Base-by-base conservation (phyloP, 352 stramenopile genomes). In the Globisporangium acanthophoron region DNA sequence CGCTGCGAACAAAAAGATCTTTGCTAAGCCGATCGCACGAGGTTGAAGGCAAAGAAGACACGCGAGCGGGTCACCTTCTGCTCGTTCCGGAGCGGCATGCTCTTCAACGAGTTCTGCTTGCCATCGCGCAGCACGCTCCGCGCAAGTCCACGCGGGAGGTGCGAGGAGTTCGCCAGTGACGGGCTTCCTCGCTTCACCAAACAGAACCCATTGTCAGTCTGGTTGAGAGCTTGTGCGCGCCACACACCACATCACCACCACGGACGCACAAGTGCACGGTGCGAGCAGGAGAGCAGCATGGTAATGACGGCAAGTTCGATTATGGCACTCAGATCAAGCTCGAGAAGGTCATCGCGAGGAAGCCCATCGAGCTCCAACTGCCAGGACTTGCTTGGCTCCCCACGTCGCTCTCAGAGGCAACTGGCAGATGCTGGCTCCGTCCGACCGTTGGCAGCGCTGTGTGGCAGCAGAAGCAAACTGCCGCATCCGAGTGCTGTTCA, bases 211-310 rank as follows among this genome's bases (percentile, higher is more conserved):
- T 2, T 12, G 20, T 31, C 20, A 31, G 24, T 29, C 20, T 12
- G 5, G 44, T 18, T 18, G 20, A 13, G 8, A 49, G 9, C 33
- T 35, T 15, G n/a, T 24, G 8, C 43, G 9, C 2, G 0, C 12
- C 13, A 9, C 18, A 12, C 40, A 20, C 5, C 15, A 11, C n/a
- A 47, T 3, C n/a, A 47, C 7, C 18, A 24, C 5, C 43, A 31
- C 2, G 15, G 35, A 15, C 49, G 16, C 12, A 54, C 49, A 31
- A 54, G 49, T 27, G 20, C 29, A 6, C 37, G 35, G n/a, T 54
- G 49, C 29, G 49, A 54, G 9, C 29, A 54, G 16, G 49, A 54
- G 31, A 54, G 49, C 29, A 54, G 49, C 49, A 54, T 54, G 29
- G 15, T 29, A 5, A 11, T 15, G n/a, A 31, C 44, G 13, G 44